Percentiles rank a stretch among this genome's conserved stretches.
phyloP scores from a whole-genome alignment of 805 yeast genomes.

The Yamadazyma phyllophila region DNA sequence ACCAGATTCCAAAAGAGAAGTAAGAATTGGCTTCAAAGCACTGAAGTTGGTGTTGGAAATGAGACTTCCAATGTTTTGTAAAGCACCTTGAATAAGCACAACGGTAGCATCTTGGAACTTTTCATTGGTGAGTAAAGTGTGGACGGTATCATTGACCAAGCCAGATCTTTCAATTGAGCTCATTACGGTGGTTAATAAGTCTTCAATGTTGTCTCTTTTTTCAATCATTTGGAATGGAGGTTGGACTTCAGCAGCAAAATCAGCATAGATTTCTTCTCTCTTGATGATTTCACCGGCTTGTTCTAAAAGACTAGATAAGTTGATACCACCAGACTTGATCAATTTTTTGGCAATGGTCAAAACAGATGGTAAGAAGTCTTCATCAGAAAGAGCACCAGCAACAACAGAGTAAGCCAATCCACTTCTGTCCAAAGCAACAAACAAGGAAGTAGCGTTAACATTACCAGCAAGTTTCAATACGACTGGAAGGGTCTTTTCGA shows the following conservation, averaged over 20 bases:
- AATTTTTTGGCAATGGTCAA: conserved; percentile 19
- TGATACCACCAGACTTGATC: conserved; percentile 18
- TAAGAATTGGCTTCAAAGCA: conserved; percentile 20
- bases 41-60: conserved; percentile 17
- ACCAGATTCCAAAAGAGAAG: conserved; percentile 22
- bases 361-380: conserved; percentile 24
- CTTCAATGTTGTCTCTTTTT: conserved; percentile 30
- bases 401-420: conserved; percentile 27
- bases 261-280: conserved; percentile 9
- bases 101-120: conserved; percentile 25
- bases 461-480: conserved; percentile 15
- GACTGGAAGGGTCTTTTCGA: conserved; percentile 16
- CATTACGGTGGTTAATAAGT: conserved; percentile 28
- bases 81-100: conserved; percentile 21
- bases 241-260: conserved; percentile 6
- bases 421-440: conserved; percentile 28
- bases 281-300: conserved; percentile 14
- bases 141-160: conserved; percentile 23
- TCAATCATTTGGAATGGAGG: conserved; percentile 4
- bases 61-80: conserved; percentile 19
- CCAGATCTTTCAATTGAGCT: conserved; percentile 26
- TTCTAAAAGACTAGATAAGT: conserved; percentile 13
- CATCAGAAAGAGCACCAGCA: conserved; percentile 22
- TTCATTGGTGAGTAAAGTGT: conserved; percentile 21
- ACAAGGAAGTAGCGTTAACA: conserved; percentile 24